These are phyloP conservation scores for Apiospora kogelbergensis DNA, from an alignment of 2,329 filamentous ascomycete species.

Conservation along the genomic window DNA sequence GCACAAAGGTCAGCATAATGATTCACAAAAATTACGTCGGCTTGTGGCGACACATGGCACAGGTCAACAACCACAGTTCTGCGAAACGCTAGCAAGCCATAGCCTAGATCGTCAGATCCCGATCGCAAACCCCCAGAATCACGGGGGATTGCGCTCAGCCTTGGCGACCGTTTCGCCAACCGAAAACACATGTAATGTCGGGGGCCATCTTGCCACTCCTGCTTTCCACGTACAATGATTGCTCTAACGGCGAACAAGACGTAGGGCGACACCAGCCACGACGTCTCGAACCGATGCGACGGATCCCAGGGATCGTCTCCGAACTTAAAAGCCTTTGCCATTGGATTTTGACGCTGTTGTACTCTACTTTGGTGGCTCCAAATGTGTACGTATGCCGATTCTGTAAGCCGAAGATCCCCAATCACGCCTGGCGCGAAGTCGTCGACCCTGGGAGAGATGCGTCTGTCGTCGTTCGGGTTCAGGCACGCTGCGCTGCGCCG, in stretches of 20 bases:
- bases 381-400: not conserved
- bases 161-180: not conserved
- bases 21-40: not conserved
- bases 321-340: conserved; percentile 21
- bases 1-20: not conserved
- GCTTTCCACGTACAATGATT: conserved; percentile 44
- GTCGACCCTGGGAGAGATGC: not conserved
- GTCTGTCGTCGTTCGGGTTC: not conserved
- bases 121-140: not conserved
- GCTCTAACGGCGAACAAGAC: conserved; percentile 59
- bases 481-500: not conserved
- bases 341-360: not conserved
- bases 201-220: not conserved
- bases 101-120: not conserved
- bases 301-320: conserved; percentile 45
- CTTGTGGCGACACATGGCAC: not conserved
- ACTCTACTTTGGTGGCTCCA: not conserved
- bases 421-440: not conserved
- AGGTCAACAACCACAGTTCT: not conserved
- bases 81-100: not conserved
- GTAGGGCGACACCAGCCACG: conserved; percentile 73
- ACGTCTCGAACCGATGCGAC: conserved; percentile 72
- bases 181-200: not conserved
- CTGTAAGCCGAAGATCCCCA: not conserved
- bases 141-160: not conserved